Percentiles rank a stretch among this genome's conserved stretches.
Conservation (phyloP, 257 asterid species). For the Solanum rostratum region DNA sequence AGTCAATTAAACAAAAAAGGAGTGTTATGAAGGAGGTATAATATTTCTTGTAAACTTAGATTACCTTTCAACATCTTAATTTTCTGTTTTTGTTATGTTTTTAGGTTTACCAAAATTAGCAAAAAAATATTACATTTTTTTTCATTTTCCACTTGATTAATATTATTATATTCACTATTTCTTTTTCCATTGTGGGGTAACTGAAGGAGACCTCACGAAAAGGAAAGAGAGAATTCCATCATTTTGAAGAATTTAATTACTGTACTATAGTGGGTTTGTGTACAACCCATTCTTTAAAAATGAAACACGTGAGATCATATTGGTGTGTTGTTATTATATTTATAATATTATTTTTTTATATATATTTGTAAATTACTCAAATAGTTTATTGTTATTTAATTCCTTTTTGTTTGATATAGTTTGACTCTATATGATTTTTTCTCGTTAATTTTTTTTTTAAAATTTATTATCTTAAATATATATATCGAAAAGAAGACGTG, state of each 20-base stretch:
- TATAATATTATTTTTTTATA: no score
- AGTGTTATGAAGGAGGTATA: neutral
- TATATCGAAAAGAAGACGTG: neutral
- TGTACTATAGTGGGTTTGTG: no score
- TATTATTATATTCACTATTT: neutral
- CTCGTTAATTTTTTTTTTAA: no score
- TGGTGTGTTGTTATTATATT: neutral
- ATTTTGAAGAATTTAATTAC: neutral
- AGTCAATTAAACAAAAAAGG: neutral
- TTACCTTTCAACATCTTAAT: neutral
- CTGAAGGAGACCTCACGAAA: neutral
- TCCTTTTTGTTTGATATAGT: neutral
- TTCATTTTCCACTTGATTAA: neutral
- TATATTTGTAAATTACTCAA: neutral
- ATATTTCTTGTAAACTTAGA: neutral
- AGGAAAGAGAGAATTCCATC: neutral
- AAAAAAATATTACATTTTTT: conserved; percentile 23
- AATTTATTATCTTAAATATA: neutral
- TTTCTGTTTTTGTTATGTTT: neutral
- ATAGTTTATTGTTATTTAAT: no score
- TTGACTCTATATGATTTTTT: no score
- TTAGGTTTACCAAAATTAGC: conserved; percentile 36
- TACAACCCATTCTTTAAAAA: no score
- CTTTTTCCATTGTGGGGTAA: conserved; percentile 24
- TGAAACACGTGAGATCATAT: no score